phyloP scores from a whole-genome alignment of 139 green algal species.

The Microglena sp. region DNA sequence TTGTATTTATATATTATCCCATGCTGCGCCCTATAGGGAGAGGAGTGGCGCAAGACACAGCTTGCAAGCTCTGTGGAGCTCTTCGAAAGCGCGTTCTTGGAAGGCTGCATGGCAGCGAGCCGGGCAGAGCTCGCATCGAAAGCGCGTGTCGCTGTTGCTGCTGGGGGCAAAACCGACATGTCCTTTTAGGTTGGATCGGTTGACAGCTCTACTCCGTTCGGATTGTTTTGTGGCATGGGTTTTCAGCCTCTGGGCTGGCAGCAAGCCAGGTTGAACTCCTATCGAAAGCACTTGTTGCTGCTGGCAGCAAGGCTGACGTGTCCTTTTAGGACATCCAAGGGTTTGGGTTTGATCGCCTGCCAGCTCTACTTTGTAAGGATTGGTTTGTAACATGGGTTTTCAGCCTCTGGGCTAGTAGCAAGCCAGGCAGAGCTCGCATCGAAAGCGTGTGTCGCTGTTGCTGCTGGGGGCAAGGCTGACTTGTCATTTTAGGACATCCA shows the following conservation, averaged over 20 bases:
- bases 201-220: no score
- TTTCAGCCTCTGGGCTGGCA: no score
- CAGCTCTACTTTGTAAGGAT: no score
- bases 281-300: no score
- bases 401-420: no score
- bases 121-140: constrained; percentile 8
- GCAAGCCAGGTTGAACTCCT: no score
- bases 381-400: no score
- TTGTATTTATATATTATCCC: not conserved
- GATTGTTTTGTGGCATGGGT: no score
- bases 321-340: no score
- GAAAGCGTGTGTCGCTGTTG: not conserved
- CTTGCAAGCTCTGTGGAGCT: constrained; percentile 3
- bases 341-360: no score
- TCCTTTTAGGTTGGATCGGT: not conserved
- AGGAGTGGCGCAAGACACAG: constrained; percentile 3
- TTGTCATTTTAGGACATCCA: not conserved
- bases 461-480: not conserved
- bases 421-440: constrained; percentile 2
- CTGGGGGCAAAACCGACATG: not conserved
- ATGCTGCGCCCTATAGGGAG: not conserved
- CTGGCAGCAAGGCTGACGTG: no score
- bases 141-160: not conserved
- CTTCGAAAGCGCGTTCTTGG: constrained; percentile 6
- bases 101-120: not conserved